A percentile compares a stretch with the other conserved stretches of the same genome.
These are phyloP conservation scores for Syzygium jambos DNA, from an alignment of 345 rosid species.

Conservation along the genomic window DNA sequence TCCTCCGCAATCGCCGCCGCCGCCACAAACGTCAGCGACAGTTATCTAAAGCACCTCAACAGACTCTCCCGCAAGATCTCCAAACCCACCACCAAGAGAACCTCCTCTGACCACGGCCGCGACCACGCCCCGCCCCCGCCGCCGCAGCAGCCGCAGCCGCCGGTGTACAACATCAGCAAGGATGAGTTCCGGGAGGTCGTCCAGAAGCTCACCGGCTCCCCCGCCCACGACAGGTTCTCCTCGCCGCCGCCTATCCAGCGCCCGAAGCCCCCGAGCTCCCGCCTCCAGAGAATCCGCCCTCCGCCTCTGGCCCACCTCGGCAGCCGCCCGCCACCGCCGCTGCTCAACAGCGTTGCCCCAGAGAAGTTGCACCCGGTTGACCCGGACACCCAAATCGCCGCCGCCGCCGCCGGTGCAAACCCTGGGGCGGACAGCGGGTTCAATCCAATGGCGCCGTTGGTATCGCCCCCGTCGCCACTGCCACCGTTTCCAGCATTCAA, in stretches of 20 bases:
- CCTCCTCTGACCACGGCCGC: conserved; percentile 23
- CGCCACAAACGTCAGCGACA: conserved; percentile 8
- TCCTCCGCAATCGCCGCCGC: conserved; percentile 2
- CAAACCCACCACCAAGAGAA: conserved; percentile 38
- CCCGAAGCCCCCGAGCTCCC: conserved; percentile 69
- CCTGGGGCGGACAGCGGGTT: conserved; percentile 1
- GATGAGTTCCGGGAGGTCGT: conserved; percentile 87
- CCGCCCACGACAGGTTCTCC: conserved; percentile 78
- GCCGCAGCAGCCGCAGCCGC: conserved; percentile 27
- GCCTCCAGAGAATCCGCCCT: conserved; percentile 90
- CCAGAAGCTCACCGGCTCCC: conserved; percentile 93
- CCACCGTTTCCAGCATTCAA: conserved; percentile 28
- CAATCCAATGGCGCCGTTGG: not conserved
- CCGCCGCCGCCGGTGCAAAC: not conserved
- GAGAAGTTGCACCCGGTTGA: conserved; percentile 7
- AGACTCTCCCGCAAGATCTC: conserved; percentile 81
- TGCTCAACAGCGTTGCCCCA: conserved; percentile 29
- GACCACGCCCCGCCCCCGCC: conserved; percentile 7
- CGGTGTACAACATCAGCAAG: conserved; percentile 91
- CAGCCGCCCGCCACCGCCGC: conserved; percentile 34
- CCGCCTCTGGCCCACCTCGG: conserved; percentile 68
- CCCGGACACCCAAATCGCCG: not conserved
- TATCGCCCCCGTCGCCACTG: conserved; percentile 15
- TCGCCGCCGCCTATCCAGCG: conserved; percentile 21
- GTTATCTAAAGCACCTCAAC: conserved; percentile 60